Conservation (phyloP, 1,284 basidiomycete genomes). For the Naganishia sp. region DNA sequence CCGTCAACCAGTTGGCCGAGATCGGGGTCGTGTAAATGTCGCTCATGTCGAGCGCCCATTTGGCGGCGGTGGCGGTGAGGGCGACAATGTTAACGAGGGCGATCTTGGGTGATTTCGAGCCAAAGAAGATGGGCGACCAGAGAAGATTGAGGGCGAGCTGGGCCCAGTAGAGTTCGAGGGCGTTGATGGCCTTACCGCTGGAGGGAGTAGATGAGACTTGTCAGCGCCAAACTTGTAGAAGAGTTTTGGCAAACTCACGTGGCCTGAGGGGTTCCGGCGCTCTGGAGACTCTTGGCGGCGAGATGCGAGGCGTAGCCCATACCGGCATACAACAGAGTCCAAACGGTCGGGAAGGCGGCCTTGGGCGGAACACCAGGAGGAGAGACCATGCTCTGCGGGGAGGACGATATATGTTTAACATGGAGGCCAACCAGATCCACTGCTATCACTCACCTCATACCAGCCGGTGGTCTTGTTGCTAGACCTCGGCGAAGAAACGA, state of each 20-base stretch:
- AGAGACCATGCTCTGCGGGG: slow-evolving; percentile 52
- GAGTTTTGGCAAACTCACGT: slow-evolving; percentile 51
- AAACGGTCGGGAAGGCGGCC: slow-evolving; percentile 63
- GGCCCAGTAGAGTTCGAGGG: slow-evolving; percentile 67
- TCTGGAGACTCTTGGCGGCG: slow-evolving; percentile 62
- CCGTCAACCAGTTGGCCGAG: slow-evolving; percentile 58
- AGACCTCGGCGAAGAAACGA: slow-evolving; percentile 58
- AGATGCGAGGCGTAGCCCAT: slow-evolving; percentile 76
- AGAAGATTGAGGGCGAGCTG: slow-evolving; percentile 68
- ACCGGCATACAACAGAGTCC: slow-evolving; percentile 60
- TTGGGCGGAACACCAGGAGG: slow-evolving; percentile 60
- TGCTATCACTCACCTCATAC: slow-evolving; percentile 59
- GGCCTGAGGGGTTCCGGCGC: slow-evolving; percentile 53
- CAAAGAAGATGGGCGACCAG: slow-evolving; percentile 76
- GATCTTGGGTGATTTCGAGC: slow-evolving; percentile 53
- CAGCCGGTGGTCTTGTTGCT: slow-evolving; percentile 55
- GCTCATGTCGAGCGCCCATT: slow-evolving; percentile 67
- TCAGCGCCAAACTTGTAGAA: not conserved
- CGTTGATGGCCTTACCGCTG: slow-evolving; percentile 59
- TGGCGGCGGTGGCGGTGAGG: slow-evolving; percentile 63
- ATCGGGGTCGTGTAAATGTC: slow-evolving; percentile 57
- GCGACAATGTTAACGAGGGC: slow-evolving; percentile 66
- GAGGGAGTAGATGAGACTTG: not conserved
- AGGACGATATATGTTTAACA: not conserved
- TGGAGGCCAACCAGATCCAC: not conserved